These are phyloP conservation scores for Trematosphaeria pertusa DNA, from an alignment of 2,329 filamentous ascomycete genomes.

Conservation along the genomic window DNA sequence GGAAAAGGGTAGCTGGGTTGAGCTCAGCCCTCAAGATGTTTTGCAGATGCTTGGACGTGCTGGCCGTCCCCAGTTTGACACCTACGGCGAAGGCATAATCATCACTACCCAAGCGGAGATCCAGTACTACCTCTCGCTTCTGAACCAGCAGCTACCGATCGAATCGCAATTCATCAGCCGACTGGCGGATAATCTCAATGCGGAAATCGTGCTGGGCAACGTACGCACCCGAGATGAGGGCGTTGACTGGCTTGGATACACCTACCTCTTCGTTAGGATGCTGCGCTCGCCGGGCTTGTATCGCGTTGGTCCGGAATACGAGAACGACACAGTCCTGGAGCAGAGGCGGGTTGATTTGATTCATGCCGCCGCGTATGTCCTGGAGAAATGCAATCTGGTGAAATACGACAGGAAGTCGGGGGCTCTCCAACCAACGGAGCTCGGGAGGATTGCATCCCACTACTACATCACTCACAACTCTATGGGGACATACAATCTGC, in stretches of 20 bases:
- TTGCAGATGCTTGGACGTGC: slow-evolving; percentile 98
- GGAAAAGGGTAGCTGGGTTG: slow-evolving; percentile 98
- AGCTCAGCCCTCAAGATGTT: slow-evolving; percentile 95
- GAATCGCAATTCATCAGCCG: slow-evolving; percentile 95
- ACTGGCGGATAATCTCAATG: slow-evolving; percentile 93
- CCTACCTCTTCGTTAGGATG: slow-evolving; percentile 98
- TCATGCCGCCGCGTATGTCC: slow-evolving; percentile 86
- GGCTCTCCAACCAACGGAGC: slow-evolving; percentile 86
- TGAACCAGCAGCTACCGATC: slow-evolving; percentile 97
- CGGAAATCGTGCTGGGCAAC: slow-evolving; percentile 93
- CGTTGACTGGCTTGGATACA: slow-evolving; percentile 99
- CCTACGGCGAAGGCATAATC: slow-evolving; percentile 97
- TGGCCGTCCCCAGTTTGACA: slow-evolving; percentile 94
- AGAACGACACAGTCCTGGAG: slow-evolving; percentile 87
- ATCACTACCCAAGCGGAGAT: slow-evolving; percentile 95
- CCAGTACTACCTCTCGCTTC: slow-evolving; percentile 93
- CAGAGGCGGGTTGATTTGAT: slow-evolving; percentile 98
- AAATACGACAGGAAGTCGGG: slow-evolving; percentile 97
- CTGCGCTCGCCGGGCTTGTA: slow-evolving; percentile 93
- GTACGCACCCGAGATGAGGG: slow-evolving; percentile 90
- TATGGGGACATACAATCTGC: slow-evolving; percentile 96
- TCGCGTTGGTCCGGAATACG: slow-evolving; percentile 94
- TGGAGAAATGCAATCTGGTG: slow-evolving; percentile 86
- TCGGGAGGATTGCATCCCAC: slow-evolving; percentile 94
- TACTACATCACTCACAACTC: slow-evolving; percentile 98